Evolutionary conservation across 2,329 filamentous ascomycete genomes (phyloP).

Genomic region (Orbilia quercus): DNA sequence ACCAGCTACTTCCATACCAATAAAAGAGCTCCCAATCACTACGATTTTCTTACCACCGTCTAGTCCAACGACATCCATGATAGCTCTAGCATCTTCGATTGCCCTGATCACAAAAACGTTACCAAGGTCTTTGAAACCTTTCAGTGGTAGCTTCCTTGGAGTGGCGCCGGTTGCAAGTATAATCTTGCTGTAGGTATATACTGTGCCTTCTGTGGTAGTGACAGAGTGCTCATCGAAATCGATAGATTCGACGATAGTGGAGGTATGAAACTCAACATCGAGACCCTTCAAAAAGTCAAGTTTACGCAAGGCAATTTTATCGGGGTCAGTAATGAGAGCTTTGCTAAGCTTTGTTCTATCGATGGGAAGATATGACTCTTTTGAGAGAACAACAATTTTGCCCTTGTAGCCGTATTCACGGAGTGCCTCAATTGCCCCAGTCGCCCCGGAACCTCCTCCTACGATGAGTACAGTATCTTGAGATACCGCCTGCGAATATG

Average conservation of each 20-base stretch:
- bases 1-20: conserved; percentile 97
- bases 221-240: conserved; percentile 81
- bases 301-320: conserved; percentile 81
- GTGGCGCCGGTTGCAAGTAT: conserved; percentile 89
- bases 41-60: conserved; percentile 91
- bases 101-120: conserved; percentile 89
- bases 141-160: conserved; percentile 78
- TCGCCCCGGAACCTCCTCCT: conserved; percentile 83
- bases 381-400: conserved; percentile 82
- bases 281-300: conserved; percentile 79
- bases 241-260: conserved; percentile 74
- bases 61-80: conserved; percentile 79
- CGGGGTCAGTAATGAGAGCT: conserved; percentile 81
- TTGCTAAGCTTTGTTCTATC: conserved; percentile 97
- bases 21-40: conserved; percentile 91
- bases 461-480: conserved; percentile 77
- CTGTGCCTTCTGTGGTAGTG: conserved; percentile 77
- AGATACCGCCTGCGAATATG: conserved; percentile 72
- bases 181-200: conserved; percentile 84
- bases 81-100: conserved; percentile 80
- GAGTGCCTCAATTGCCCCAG: conserved; percentile 84
- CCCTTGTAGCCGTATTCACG: conserved; percentile 84
- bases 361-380: conserved; percentile 86
- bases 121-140: conserved; percentile 83
- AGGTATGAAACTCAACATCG: conserved; percentile 70